Conservation (phyloP, 2,329 filamentous ascomycete species). For the Ceratocystis lukuohia region DNA sequence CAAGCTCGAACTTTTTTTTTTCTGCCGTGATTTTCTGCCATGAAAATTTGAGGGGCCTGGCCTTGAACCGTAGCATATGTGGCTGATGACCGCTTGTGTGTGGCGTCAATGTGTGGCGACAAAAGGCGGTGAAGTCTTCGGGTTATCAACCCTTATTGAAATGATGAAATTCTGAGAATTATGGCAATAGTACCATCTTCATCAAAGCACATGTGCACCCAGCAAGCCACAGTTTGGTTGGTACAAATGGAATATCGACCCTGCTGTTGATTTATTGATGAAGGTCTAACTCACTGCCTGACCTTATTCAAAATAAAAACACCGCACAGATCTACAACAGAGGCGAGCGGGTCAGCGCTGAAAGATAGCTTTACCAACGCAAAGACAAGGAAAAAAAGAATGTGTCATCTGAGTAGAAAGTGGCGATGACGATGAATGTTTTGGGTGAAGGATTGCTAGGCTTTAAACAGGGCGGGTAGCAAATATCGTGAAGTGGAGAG, state of each 20-base stretch:
- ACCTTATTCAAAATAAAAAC: not conserved
- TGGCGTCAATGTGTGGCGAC: conserved; percentile 1
- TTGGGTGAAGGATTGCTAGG: not conserved
- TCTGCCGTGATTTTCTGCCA: conserved; percentile 15
- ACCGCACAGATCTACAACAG: not conserved
- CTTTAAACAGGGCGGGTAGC: not conserved
- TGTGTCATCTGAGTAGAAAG: not conserved
- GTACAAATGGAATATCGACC: no score
- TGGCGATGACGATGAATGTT: not conserved
- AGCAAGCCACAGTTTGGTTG: no score
- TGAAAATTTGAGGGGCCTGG: conserved; percentile 18
- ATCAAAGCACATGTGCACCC: no score
- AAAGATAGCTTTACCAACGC: not conserved
- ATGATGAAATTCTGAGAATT: no score
- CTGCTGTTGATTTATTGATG: no score
- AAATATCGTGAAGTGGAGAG: not conserved
- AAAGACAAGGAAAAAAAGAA: not conserved
- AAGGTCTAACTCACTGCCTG: not conserved
- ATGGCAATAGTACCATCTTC: no score
- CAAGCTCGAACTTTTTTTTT: conserved; percentile 19
- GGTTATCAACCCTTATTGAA: not conserved
- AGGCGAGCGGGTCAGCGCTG: not conserved
- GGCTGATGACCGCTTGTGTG: not conserved
- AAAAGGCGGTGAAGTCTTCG: not conserved
- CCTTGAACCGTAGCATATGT: conserved; percentile 1